Percentiles rank a stretch among this genome's conserved stretches.
These are phyloP conservation scores for Tricholoma hemisulphureum DNA, from an alignment of 768 basidiomycete genomes.

Conservation along the genomic window DNA sequence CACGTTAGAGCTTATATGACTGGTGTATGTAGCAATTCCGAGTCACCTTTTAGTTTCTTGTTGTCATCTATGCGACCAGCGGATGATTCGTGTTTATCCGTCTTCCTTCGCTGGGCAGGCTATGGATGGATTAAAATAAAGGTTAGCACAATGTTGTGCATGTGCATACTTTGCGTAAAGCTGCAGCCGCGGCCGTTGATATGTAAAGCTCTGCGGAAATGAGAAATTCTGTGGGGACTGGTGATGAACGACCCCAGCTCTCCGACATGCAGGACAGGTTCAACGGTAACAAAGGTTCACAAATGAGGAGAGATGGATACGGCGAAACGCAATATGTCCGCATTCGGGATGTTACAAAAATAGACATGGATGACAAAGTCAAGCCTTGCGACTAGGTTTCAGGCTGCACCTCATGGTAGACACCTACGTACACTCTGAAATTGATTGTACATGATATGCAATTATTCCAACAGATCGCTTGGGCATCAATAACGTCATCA, in stretches of 20 bases:
- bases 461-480: neutral
- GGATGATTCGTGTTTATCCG: conserved; percentile 50
- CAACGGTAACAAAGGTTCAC: neutral
- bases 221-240: conserved; percentile 46
- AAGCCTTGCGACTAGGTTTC: neutral
- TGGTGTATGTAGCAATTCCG: conserved; percentile 1
- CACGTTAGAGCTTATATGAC: neutral
- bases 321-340: neutral
- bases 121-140: conserved; percentile 23
- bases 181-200: conserved; percentile 46
- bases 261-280: conserved; percentile 27
- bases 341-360: too few relatives aligned
- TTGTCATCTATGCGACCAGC: conserved; percentile 40
- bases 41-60: conserved; percentile 66
- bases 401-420: neutral
- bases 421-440: neutral
- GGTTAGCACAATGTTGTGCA: too few relatives aligned
- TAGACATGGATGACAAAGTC: too few relatives aligned
- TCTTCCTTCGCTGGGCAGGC: conserved; percentile 52
- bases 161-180: conserved; percentile 67
- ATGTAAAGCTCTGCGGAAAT: conserved; percentile 64
- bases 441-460: neutral
- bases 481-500: conserved; percentile 19
- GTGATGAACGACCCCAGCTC: conserved; percentile 28
- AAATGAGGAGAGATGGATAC: too few relatives aligned